Evolutionary conservation across 331 rosid species (phyloP).

Genomic region (Stylosanthes scabra): DNA sequence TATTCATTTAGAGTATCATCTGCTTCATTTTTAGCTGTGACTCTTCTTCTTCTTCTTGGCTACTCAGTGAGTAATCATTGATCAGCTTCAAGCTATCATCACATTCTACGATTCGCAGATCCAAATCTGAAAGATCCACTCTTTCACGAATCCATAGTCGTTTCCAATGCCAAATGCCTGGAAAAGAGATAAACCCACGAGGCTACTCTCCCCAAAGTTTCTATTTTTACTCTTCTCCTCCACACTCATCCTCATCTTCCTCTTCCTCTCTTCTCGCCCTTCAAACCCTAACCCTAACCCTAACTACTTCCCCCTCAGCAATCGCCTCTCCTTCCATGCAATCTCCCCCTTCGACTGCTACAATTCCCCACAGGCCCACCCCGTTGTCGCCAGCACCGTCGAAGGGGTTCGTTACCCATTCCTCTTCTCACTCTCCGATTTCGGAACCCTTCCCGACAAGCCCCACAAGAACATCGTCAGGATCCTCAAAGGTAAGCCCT

Average conservation of each 20-base stretch:
- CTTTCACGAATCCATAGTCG: slow-evolving; percentile 7
- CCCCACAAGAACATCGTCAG: slow-evolving; percentile 92
- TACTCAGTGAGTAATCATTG: not conserved
- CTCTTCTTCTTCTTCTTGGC: not conserved
- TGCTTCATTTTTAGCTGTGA: not conserved
- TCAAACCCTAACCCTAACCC: slow-evolving; percentile 44
- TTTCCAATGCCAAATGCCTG: slow-evolving; percentile 94
- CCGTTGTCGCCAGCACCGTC: slow-evolving; percentile 75
- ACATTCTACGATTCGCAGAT: slow-evolving; percentile 23
- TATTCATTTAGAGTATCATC: no score
- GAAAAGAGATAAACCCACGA: slow-evolving; percentile 71
- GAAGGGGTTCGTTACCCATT: slow-evolving; percentile 85
- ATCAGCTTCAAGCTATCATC: not conserved
- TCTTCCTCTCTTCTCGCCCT: slow-evolving; percentile 52
- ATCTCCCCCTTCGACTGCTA: slow-evolving; percentile 77
- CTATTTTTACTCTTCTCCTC: slow-evolving; percentile 58
- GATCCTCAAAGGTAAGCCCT: slow-evolving; percentile 82
- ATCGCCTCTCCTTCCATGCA: slow-evolving; percentile 44
- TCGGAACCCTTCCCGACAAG: slow-evolving; percentile 86
- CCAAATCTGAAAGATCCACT: slow-evolving; percentile 22
- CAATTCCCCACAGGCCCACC: slow-evolving; percentile 78
- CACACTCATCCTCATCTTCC: slow-evolving; percentile 52
- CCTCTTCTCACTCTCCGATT: slow-evolving; percentile 84
- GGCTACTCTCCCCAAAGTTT: slow-evolving; percentile 59
- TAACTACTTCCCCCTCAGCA: slow-evolving; percentile 21